Evolutionary conservation across 2,329 filamentous ascomycete genomes (phyloP), one percentile per base, ranked within the genome.

Genomic region (Colletotrichum kahawae): DNA sequence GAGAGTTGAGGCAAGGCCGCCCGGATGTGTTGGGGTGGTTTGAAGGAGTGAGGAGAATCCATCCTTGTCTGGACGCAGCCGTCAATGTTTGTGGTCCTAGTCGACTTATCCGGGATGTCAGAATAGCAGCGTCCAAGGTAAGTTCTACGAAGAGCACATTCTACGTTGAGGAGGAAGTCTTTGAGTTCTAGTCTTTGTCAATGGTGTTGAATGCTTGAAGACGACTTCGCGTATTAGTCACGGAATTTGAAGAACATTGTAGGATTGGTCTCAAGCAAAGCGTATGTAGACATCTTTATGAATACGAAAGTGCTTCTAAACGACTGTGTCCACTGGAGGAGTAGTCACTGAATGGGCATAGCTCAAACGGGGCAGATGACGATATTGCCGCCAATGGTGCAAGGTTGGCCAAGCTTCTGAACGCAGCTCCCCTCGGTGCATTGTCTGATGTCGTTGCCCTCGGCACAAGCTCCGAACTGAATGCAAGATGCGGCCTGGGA

Each of bases 301-400:
- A 13, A 6, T 4, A 48, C 13, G 16, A 21, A 27, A 21, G 43
- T 21, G 9, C 10, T 21, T 48, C n/a, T 7, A 4, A 2, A 48
- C 13, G 5, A 10, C 2, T 21, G 1, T 21, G 9, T 21, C 43
- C 21, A 13, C 21, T 6, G 2, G 7, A 2, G 5, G 21, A 48
- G 43, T 13, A 10, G n/a, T 21, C n/a, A 10, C 43, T 7, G n/a
- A 48, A 7, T 1, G 10, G 10, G 4, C 7, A 13, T n/a, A 1
- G 6, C 29, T 48, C 43, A 62, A 5, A 51, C 34, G 4, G 67
- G 67, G 67, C 56, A 69, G 27, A 16, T 34, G 29, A 62, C 56
- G 5, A 12, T 33, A 34, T 24, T 62, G 54, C 67, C 54, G 56
- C 36, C 34, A n/a, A 69, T 62, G 7, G 56, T 60, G 67, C 67